A percentile compares a stretch with the other conserved stretches of the same genome.
phyloP scores from a whole-genome alignment of 208 protist species.

The Trypanosoma rangeli region DNA sequence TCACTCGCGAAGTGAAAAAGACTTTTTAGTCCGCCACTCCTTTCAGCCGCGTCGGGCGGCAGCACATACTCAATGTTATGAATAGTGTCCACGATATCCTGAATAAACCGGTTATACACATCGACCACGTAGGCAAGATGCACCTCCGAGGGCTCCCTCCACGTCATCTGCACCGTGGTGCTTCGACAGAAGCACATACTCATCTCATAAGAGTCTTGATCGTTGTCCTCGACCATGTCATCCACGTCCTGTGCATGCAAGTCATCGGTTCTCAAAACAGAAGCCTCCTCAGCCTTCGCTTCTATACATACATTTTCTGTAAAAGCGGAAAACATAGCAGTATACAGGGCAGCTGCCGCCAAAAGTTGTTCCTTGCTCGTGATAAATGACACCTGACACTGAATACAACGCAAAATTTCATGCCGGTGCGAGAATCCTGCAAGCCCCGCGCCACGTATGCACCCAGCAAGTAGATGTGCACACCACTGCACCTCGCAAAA shows the following conservation, averaged over 20 bases:
- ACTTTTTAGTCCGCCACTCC: conserved; percentile 1
- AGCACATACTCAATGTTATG: conserved; percentile 12
- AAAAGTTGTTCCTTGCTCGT: conserved; percentile 10
- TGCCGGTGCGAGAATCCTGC: conserved; percentile 23
- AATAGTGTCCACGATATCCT: conserved; percentile 34
- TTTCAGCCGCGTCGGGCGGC: not conserved
- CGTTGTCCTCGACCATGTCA: not conserved
- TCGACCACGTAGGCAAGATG: conserved; percentile 27
- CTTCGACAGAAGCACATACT: conserved; percentile 33
- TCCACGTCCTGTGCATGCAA: not conserved
- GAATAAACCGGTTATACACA: conserved; percentile 28
- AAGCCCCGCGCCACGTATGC: conserved; percentile 34
- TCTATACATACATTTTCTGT: conserved; percentile 18
- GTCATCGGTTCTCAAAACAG: not conserved
- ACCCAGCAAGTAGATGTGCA: conserved; percentile 38
- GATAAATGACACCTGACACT: conserved; percentile 19
- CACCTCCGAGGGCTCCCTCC: conserved; percentile 24
- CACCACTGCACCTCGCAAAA: conserved; percentile 45
- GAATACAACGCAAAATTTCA: conserved; percentile 33
- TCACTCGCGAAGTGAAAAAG: not conserved
- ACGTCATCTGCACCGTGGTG: conserved; percentile 29
- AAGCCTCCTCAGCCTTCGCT: not conserved
- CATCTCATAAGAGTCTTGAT: conserved; percentile 9
- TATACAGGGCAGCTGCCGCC: conserved; percentile 24
- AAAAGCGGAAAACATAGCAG: conserved; percentile 21